Evolutionary conservation across 202 grass and related monocot genomes (phyloP), one percentile per base, ranked within the genome.

Genomic region (Setaria italica): DNA sequence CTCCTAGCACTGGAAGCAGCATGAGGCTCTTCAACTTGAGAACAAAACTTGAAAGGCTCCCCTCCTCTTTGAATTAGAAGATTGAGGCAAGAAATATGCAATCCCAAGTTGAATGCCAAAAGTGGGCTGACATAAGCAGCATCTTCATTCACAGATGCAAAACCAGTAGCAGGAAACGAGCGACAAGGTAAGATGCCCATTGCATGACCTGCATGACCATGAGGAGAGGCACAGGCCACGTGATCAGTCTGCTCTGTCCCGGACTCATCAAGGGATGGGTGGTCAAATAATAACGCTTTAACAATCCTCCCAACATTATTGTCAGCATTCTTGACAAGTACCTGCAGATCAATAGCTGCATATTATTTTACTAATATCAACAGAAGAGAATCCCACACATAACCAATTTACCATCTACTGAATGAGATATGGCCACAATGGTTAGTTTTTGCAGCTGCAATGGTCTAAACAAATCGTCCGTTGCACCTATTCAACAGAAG

Each of bases 71-170:
- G 68, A 79, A 95, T 85, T 84, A 92, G 81, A 91, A 94, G 70
- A 69, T 91, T 92, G 69, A 96, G 84, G 76, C 86, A 92, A 62
- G 91, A 92, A 68, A 95, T 55, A 91, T 96, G 93, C 45, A 96
- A 51, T 54, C 96, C 93, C 39, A 96, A 87, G 76, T 99, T 99
- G 86, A 95, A 99, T 17, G 96, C 93, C 73, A 99, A 67, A 65
- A 99, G 80, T 68, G 93, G 96, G 85, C 90, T 99, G 35, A 94
- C 48, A 88, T 92, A 96, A 74, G 84, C 91, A 65, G 95, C 77
- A 56, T 90, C 85, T 80, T 85, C 60, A 76, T 94, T 74, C 49
- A 68, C 76, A 4, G 84, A 72, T 13, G 41, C 16, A 69, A 46
- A 41, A 30, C 54, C 21, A n/a, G 72, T 64, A 67, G 66, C 41